Percentiles rank a stretch among this genome's conserved stretches.
Conservation (phyloP, 75 land plant genomes). For the Selaginella moellendorffii region DNA sequence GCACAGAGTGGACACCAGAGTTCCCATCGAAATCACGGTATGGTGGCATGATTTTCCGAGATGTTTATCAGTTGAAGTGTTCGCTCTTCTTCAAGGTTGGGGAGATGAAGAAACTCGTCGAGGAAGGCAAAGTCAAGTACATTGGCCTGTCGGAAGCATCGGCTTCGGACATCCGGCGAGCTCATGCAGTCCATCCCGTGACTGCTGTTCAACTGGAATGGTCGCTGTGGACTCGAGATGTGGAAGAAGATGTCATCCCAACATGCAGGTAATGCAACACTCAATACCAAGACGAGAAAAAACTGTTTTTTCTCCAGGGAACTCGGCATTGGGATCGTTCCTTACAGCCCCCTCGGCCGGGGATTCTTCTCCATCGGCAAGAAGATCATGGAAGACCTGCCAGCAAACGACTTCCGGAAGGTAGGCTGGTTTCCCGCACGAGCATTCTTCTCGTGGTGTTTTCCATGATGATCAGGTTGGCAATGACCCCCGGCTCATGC, state of each 20-base stretch:
- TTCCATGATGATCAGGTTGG: no score
- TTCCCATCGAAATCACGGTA: slow-evolving; percentile 56
- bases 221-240: slow-evolving; percentile 55
- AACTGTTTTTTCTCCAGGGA: no score
- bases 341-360: no score
- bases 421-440: no score
- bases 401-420: no score
- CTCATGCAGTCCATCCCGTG: slow-evolving; percentile 49
- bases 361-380: no score
- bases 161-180: slow-evolving; percentile 44
- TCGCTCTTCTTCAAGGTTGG: slow-evolving; percentile 27
- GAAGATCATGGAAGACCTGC: no score
- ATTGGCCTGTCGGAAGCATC: slow-evolving; percentile 58
- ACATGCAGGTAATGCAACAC: slow-evolving; percentile 49
- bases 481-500: slow-evolving; percentile 32
- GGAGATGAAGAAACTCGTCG: slow-evolving; percentile 60
- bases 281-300: no score
- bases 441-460: no score
- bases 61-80: neutral
- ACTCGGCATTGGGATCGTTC: no score
- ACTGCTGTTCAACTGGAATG: slow-evolving; percentile 51
- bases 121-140: slow-evolving; percentile 58
- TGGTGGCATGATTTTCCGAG: neutral
- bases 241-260: slow-evolving; percentile 52
- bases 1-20: slow-evolving; percentile 36